Evolutionary conservation across 371 early-diverging fungal genomes (phyloP), one percentile per base, ranked within the genome.

Genomic region (Mortierella sp.): DNA sequence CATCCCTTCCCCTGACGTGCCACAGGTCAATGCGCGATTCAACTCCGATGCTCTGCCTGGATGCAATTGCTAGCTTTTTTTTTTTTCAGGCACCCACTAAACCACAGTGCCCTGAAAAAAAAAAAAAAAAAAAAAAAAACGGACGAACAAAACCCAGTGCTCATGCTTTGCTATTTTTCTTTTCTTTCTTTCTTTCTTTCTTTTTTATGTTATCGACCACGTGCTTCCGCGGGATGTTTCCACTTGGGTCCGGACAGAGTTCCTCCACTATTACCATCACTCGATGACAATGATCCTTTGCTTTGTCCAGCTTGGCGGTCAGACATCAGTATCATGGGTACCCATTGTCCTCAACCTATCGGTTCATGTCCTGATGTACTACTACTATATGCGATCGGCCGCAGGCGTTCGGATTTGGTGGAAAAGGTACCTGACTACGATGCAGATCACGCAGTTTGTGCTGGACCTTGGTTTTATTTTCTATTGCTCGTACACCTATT

Each of bases 291-390:
- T 92, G 91, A 87, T 91, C 29, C 89, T 95, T 47, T 93, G 94
- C 84, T 94, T 83, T 75, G 85, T 88, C 62, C 92, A 94, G 75
- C 84, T 95, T 23, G 84, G 84, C 46, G 95, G 95, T 14, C 83
- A 84, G 23, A 90, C 93, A 21, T 84, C 94, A 43, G 92, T 94
- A 77, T 86, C 87, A 4, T 92, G 91, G 91, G 91, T 91, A 18
- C 88, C 88, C 45, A 89, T 93, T 57, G 68, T 77, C 1, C 83
- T 95, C 60, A 95, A 95, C 83, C 86, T 95, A 83, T 83, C 88
- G 26, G 94, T 95, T 9, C 95, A 95, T 75, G 92, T 94, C 28
- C 81, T 93, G 75, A 94, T 94, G 94, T 93, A 93, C 83, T 92
- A 90, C 75, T 94, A 93, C 81, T 95, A 95, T 82, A 93, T 89